A percentile compares a stretch with the other conserved stretches of the same genome.
Evolutionary conservation across 1,284 basidiomycete genomes (phyloP).

Genomic region (Abortiporus biennis): DNA sequence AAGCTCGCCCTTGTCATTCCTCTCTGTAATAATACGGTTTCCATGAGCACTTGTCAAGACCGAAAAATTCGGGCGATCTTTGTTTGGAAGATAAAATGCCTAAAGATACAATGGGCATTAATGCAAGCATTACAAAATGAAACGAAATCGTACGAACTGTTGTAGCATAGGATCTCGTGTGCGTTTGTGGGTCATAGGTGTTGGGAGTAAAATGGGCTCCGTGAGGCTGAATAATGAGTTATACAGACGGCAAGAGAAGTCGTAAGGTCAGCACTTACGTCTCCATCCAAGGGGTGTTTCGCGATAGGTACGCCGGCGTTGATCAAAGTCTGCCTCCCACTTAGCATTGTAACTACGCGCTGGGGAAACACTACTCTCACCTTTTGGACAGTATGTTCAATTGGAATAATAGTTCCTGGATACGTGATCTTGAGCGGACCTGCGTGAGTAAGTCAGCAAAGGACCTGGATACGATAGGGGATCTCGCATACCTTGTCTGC

Average conservation of each 20-base stretch:
- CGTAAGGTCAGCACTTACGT: constrained; percentile 9
- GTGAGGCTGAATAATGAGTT: constrained; percentile 6
- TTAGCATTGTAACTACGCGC: too few species aligned
- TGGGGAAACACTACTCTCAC: constrained; percentile 3
- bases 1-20: constrained; percentile 6
- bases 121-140: background rate
- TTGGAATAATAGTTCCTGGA: background rate
- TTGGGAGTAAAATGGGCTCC: constrained; percentile 9
- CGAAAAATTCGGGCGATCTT: constrained; percentile 14
- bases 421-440: constrained; percentile 1
- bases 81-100: constrained; percentile 16
- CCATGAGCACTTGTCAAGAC: constrained; percentile 16
- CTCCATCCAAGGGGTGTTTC: constrained; percentile 11
- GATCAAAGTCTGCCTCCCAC: constrained; percentile 8
- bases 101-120: constrained; percentile 9
- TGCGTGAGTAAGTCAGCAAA: background rate
- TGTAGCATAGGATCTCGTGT: constrained; percentile 16
- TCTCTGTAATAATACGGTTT: constrained; percentile 9
- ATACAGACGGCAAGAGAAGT: background rate
- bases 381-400: constrained; percentile 5
- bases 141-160: constrained; percentile 8
- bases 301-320: constrained; percentile 10
- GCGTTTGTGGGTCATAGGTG: constrained; percentile 9
- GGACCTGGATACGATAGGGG: too few species aligned
- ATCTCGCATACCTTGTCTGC: background rate